Evolutionary conservation across 2,329 filamentous ascomycete genomes (phyloP).

Genomic region (Calonectria fujianensis): DNA sequence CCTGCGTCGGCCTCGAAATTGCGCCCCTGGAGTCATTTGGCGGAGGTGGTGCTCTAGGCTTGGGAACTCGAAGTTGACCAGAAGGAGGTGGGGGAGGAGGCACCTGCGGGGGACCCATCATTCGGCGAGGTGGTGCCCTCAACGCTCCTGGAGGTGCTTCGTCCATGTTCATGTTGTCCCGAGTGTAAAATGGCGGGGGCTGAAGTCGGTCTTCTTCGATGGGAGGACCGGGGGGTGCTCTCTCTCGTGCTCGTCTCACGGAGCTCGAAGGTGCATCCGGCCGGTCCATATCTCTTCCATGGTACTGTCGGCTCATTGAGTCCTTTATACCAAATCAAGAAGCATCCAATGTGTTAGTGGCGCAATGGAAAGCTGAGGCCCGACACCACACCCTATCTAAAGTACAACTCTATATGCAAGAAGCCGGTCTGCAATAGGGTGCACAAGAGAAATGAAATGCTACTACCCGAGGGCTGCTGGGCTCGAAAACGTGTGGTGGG

Average conservation of each 20-base stretch:
- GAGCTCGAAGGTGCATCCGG: slow-evolving; percentile 67
- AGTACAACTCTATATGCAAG: slow-evolving; percentile 51
- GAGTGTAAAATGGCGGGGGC: slow-evolving; percentile 46
- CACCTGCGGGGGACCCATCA: slow-evolving; percentile 44
- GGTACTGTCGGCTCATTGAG: slow-evolving; percentile 74
- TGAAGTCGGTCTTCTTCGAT: slow-evolving; percentile 43
- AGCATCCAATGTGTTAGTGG: slow-evolving; percentile 47
- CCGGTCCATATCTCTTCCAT: slow-evolving; percentile 73
- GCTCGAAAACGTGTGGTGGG: slow-evolving; percentile 32
- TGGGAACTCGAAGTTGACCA: slow-evolving; percentile 46
- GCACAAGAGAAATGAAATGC: slow-evolving; percentile 41
- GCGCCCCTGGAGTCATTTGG: slow-evolving; percentile 48
- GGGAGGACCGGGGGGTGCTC: slow-evolving; percentile 64
- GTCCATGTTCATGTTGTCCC: slow-evolving; percentile 56
- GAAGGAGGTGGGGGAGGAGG: slow-evolving; percentile 32
- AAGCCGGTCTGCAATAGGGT: slow-evolving; percentile 44
- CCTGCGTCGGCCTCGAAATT: slow-evolving; percentile 72
- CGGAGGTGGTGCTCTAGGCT: slow-evolving; percentile 41
- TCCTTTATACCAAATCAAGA: slow-evolving; percentile 48
- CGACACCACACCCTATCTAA: slow-evolving; percentile 44
- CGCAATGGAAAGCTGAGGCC: slow-evolving; percentile 38
- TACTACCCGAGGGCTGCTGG: slow-evolving; percentile 45
- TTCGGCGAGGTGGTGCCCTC: slow-evolving; percentile 55
- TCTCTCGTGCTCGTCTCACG: slow-evolving; percentile 73
- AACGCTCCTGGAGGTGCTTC: slow-evolving; percentile 52